phyloP scores from a whole-genome alignment of 2,329 filamentous ascomycete genomes.

The Trichoderma endophyticum region DNA sequence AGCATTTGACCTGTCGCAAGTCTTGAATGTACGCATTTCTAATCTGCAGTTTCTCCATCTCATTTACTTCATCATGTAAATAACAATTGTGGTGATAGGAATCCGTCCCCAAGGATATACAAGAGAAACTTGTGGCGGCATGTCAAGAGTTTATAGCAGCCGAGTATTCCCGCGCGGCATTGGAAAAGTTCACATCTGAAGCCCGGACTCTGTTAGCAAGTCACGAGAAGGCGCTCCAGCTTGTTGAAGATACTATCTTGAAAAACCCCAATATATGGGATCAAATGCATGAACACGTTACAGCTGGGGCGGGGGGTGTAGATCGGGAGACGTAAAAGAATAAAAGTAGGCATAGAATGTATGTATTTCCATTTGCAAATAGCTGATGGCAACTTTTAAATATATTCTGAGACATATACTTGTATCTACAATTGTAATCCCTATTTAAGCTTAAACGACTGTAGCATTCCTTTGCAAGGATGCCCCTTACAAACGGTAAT shows the following conservation, averaged over 20 bases:
- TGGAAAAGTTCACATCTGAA: background rate
- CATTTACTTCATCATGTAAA: background rate
- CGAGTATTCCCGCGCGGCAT: background rate
- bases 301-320: accelerated
- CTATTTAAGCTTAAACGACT: background rate
- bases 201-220: background rate
- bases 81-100: background rate
- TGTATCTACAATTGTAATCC: background rate
- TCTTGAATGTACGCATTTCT: background rate
- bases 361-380: background rate
- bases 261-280: background rate
- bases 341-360: background rate
- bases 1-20: background rate
- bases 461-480: background rate
- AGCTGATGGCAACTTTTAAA: background rate
- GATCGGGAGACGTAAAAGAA: background rate
- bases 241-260: background rate
- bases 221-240: background rate
- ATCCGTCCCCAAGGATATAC: background rate
- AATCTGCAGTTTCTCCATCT: background rate
- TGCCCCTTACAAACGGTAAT: background rate
- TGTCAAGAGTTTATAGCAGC: background rate
- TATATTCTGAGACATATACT: background rate
- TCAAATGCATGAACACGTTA: background rate
- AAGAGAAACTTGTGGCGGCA: background rate